A percentile compares a stretch with the other conserved stretches of the same genome.
Evolutionary conservation across 108 stramenopile species (phyloP).

Genomic region (Skeletonema menzelii): DNA sequence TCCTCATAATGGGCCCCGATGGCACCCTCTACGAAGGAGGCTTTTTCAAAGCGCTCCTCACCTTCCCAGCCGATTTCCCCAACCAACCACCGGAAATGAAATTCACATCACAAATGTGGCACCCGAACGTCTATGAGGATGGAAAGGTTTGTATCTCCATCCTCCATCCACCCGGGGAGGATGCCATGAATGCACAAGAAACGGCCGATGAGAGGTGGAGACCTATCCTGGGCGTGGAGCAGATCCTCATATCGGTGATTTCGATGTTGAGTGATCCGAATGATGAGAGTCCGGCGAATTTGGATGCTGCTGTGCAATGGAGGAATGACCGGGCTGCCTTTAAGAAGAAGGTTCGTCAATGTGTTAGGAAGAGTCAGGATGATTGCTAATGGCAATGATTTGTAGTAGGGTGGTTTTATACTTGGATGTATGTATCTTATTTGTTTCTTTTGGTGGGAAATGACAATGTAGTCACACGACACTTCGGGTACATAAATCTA

Average conservation of each 20-base stretch:
- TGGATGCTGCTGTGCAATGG: constrained; percentile 98
- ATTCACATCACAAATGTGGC: constrained; percentile 97
- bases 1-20: constrained; percentile 94
- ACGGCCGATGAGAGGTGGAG: constrained; percentile 98
- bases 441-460: background rate
- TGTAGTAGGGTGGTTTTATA: background rate
- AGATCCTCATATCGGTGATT: constrained; percentile 93
- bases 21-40: constrained; percentile 94
- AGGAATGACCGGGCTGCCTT: constrained; percentile 90
- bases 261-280: constrained; percentile 98
- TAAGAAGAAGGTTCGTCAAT: constrained; percentile 91
- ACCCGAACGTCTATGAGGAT: constrained; percentile 94
- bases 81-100: constrained; percentile 96
- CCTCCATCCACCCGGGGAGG: constrained; percentile 98
- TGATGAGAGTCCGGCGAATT: constrained; percentile 96
- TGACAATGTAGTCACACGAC: background rate
- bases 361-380: constrained; percentile 89
- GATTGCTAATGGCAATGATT: constrained; percentile 53
- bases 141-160: constrained; percentile 98
- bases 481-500: background rate
- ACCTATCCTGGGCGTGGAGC: constrained; percentile 98
- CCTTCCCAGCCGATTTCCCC: constrained; percentile 97
- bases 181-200: constrained; percentile 92
- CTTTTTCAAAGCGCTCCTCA: constrained; percentile 93
- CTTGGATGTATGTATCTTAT: background rate